Conservation (phyloP, 202 grass and related monocot genomes). For the Schoenoplectus tabernaemontani region DNA sequence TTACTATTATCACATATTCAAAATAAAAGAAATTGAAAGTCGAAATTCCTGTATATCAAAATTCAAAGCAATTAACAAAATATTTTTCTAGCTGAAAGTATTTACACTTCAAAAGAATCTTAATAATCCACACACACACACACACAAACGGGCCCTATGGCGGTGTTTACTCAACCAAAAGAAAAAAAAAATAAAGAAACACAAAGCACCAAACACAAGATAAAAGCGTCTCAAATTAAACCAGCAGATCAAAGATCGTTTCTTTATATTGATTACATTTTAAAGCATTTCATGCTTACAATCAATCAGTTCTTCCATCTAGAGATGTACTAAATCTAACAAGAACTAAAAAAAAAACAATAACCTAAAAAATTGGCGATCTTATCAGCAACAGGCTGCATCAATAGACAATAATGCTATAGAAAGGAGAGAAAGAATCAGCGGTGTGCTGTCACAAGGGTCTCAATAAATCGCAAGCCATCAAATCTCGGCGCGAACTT, state of each 20-base stretch:
- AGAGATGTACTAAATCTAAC: neutral
- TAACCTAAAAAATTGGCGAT: slow-evolving; percentile 15
- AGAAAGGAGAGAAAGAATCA: slow-evolving; percentile 16
- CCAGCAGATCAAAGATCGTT: slow-evolving; percentile 8
- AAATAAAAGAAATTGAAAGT: too few relatives aligned
- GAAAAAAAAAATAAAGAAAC: too few relatives aligned
- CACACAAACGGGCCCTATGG: too few relatives aligned
- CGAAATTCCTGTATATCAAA: too few relatives aligned
- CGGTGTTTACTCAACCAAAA: too few relatives aligned
- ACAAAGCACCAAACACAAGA: neutral
- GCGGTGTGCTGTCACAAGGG: slow-evolving; percentile 65
- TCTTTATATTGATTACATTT: slow-evolving; percentile 9
- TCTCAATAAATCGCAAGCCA: slow-evolving; percentile 70
- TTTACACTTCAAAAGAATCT: too few relatives aligned
- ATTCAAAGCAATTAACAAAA: too few relatives aligned
- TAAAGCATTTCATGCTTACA: neutral
- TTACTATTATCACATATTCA: too few relatives aligned
- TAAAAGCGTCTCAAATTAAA: neutral
- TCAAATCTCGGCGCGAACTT: slow-evolving; percentile 67
- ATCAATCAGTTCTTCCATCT: slow-evolving; percentile 2
- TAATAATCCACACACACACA: too few relatives aligned
- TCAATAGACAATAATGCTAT: slow-evolving; percentile 13
- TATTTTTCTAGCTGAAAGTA: too few relatives aligned
- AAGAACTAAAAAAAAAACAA: too few relatives aligned
- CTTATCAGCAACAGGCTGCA: slow-evolving; percentile 6